These are phyloP conservation scores for Auricularia auricula-judae DNA, from an alignment of 768 basidiomycete species.

Conservation along the genomic window DNA sequence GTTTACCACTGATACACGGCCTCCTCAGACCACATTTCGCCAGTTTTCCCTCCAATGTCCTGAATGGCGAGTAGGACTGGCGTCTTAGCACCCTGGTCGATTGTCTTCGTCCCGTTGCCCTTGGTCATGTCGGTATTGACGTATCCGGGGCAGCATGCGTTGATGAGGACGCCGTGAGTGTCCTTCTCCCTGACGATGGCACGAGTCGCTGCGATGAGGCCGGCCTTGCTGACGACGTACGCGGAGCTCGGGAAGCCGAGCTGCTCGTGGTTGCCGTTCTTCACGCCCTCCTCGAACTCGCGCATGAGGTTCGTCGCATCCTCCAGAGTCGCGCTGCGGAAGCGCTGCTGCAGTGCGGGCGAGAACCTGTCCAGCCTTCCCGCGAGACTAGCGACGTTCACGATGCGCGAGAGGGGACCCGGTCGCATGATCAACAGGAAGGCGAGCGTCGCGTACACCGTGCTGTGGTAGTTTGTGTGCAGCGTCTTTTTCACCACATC, in stretches of 20 bases:
- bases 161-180: conserved; percentile 6
- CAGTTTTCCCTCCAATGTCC: conserved; percentile 9
- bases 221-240: conserved; percentile 12
- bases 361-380: neutral
- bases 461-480: neutral
- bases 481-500: neutral
- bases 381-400: neutral
- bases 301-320: conserved; percentile 8
- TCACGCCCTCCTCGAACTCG: conserved; percentile 12
- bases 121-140: conserved; percentile 14
- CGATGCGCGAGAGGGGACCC: neutral
- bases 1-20: neutral
- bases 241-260: conserved; percentile 12
- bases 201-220: conserved; percentile 9
- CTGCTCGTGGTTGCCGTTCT: conserved; percentile 7
- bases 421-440: neutral
- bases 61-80: conserved; percentile 12
- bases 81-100: conserved; percentile 12
- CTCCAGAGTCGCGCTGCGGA: conserved; percentile 10
- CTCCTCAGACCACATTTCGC: conserved; percentile 14
- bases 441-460: neutral
- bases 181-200: conserved; percentile 8
- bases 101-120: conserved; percentile 6
- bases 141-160: conserved; percentile 14
- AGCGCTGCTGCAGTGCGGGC: conserved; percentile 5